Conservation (phyloP, 2,329 filamentous ascomycete genomes). For the Aspergillus thermomutatus region DNA sequence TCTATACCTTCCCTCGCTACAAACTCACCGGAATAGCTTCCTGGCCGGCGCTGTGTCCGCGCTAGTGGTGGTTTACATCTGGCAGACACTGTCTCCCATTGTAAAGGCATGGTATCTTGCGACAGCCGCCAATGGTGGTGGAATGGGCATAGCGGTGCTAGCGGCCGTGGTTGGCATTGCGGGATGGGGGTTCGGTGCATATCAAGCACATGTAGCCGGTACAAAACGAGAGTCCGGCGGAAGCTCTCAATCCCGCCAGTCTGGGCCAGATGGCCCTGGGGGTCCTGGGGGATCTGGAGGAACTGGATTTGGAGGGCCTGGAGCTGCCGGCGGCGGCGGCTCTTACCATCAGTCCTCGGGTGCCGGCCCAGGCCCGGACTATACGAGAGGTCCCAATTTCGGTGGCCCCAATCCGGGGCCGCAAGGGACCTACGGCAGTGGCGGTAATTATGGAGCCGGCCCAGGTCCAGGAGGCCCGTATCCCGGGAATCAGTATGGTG, state of each 20-base stretch:
- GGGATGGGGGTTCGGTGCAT: slow-evolving; percentile 73
- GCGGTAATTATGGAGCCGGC: slow-evolving; percentile 21
- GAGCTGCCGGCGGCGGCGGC: slow-evolving; percentile 11
- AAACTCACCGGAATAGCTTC: slow-evolving; percentile 85
- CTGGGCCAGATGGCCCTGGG: slow-evolving; percentile 20
- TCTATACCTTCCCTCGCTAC: slow-evolving; percentile 86
- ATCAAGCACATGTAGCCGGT: slow-evolving; percentile 47
- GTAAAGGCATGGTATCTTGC: slow-evolving; percentile 69
- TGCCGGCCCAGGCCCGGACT: slow-evolving; percentile 21
- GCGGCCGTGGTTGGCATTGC: slow-evolving; percentile 70
- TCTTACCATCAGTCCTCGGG: slow-evolving; percentile 15
- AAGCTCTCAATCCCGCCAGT: slow-evolving; percentile 29
- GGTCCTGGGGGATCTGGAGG: slow-evolving; percentile 21
- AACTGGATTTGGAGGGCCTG: slow-evolving; percentile 15
- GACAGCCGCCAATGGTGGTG: slow-evolving; percentile 69
- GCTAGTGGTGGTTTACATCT: slow-evolving; percentile 68
- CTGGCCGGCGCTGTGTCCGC: slow-evolving; percentile 79
- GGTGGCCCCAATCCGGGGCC: slow-evolving; percentile 22
- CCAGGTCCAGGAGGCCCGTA: slow-evolving; percentile 30
- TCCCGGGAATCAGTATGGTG: slow-evolving; percentile 32
- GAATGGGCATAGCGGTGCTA: slow-evolving; percentile 68
- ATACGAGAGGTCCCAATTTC: slow-evolving; percentile 25
- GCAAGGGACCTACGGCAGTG: slow-evolving; percentile 24
- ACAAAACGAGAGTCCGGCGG: slow-evolving; percentile 6
- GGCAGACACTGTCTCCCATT: slow-evolving; percentile 68